Evolutionary conservation across 306 rosid species (phyloP), one percentile per base, ranked within the genome.

Genomic region (Cucurbita pepo): DNA sequence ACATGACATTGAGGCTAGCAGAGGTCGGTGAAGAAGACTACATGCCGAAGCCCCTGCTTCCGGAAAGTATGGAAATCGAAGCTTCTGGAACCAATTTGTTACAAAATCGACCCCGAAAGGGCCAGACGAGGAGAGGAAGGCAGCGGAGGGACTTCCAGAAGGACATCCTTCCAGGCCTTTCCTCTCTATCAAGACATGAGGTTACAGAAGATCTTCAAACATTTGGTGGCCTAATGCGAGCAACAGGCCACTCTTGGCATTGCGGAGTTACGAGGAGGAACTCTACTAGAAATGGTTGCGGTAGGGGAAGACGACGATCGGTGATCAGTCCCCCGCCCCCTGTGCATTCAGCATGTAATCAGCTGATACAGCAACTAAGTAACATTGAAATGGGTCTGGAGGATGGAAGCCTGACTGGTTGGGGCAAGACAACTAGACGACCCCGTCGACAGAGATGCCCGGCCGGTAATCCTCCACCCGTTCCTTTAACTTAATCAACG

Each of bases 391-490:
- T 86, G 72, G 95, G 85, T 63, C 83, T 86, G 86, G 99, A 94
- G 75, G 97, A 94, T 77, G 85, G 91, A 76, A 94, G 92, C 91
- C 85, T 91, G 77, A 83, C 96, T 10, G 92, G 99, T 81, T 94
- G 97, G 99, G 97, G 99, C 57, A 94, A 89, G 81, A 91, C 97
- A 66, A 87, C 96, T n/a, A 83, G 99, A 80, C 80, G 99, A 79
- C 96, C 99, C 55, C 97, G 99, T 1, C 61, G 99, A 79, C 97
- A 91, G 72, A 86, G 99, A 87, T 86, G 83, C 71, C 90, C 95
- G 8, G 92, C 97, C 55, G 91, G 90, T 57, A 87, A 82, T 78
- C 87, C 83, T 80, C 77, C 87, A 3, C 53, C 86, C 8, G 76
- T 94, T 51, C 86, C 88, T 41, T 87, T 91, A 82, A 85, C 89